Percentiles rank a stretch among this genome's conserved stretches.
phyloP scores from a whole-genome alignment of 164 flowering plant genomes.

The Echeveria elegans region DNA sequence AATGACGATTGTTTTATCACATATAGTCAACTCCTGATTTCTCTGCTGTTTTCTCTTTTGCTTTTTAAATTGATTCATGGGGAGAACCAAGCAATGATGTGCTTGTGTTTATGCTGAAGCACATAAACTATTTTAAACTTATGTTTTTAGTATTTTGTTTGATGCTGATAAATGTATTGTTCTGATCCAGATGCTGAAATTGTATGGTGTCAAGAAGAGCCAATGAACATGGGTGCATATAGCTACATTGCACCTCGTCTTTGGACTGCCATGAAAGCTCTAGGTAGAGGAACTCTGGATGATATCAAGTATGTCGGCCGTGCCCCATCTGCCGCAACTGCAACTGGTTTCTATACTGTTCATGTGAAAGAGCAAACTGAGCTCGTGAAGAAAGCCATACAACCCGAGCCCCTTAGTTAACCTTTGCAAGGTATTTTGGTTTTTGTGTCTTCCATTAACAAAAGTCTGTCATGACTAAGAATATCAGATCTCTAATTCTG shows the following conservation, averaged over 20 bases:
- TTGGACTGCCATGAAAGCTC: conserved; percentile 63
- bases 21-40: no score
- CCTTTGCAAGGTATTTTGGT: background rate
- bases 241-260: conserved; percentile 72
- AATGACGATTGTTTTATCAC: no score
- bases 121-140: background rate
- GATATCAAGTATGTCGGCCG: conserved; percentile 80
- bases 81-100: background rate
- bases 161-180: background rate
- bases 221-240: conserved; percentile 98
- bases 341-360: conserved; percentile 62
- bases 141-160: background rate
- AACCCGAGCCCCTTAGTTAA: conserved; percentile 45
- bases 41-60: no score
- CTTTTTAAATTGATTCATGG: no score
- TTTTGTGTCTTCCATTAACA: background rate
- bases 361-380: conserved; percentile 71
- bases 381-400: conserved; percentile 68
- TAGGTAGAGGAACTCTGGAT: conserved; percentile 52
- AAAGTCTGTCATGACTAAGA: no score
- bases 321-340: conserved; percentile 83
- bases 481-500: background rate
- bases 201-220: conserved; percentile 98
- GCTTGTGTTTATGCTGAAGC: background rate
- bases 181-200: conserved; percentile 72